These are phyloP conservation scores for Arctostaphylos glauca DNA, from an alignment of 148 eudicot genomes.

Conservation along the genomic window DNA sequence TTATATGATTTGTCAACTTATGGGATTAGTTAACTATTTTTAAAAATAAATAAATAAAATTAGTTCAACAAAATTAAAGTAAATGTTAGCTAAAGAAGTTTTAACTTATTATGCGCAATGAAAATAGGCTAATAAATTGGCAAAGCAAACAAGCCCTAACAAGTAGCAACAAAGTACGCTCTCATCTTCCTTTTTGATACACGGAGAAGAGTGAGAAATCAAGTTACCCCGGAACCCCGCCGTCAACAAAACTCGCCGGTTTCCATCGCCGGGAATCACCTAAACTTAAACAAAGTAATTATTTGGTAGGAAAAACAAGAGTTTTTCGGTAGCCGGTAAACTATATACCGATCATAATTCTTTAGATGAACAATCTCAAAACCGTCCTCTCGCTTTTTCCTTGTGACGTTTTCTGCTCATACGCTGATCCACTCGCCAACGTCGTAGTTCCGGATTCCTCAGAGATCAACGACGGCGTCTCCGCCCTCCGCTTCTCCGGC, in stretches of 20 bases:
- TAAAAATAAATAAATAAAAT: no score
- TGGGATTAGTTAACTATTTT: no score
- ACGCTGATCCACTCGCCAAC: slow-evolving; percentile 33
- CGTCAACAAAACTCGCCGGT: background rate
- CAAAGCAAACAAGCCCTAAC: background rate
- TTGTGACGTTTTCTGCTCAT: background rate
- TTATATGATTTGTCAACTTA: no score
- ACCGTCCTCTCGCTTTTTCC: slow-evolving; percentile 29
- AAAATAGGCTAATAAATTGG: background rate
- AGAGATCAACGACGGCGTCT: slow-evolving; percentile 28
- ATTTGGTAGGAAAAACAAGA: background rate
- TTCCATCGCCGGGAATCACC: background rate
- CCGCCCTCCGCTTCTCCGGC: slow-evolving; percentile 24
- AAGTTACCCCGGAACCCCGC: background rate
- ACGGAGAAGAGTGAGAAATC: background rate
- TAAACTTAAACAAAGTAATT: background rate
- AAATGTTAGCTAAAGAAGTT: background rate
- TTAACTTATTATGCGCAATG: background rate
- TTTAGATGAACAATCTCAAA: slow-evolving; percentile 32
- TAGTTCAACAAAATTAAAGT: background rate
- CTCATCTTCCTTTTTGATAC: background rate
- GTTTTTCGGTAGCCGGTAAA: background rate
- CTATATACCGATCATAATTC: background rate
- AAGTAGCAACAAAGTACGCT: no score
- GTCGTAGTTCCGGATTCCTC: slow-evolving; percentile 51